Evolutionary conservation across 2,329 filamentous ascomycete species (phyloP).

Genomic region (Penicillium rolfsii): DNA sequence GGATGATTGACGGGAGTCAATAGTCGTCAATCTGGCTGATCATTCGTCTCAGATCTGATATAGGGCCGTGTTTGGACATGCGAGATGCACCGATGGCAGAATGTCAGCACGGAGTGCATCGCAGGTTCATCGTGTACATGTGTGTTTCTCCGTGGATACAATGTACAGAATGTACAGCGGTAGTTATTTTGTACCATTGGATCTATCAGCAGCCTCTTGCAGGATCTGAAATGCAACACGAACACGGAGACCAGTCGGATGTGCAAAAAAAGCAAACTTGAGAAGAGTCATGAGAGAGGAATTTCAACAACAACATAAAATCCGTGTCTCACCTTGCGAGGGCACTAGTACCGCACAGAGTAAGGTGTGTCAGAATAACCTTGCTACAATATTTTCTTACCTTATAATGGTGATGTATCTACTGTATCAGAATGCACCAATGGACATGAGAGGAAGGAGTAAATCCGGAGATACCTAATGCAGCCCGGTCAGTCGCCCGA

Average conservation of each 20-base stretch:
- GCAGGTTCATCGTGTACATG: background rate
- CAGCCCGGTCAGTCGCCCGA: background rate
- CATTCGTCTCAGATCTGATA: conserved; percentile 23
- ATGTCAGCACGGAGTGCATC: background rate
- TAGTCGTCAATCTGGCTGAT: conserved; percentile 7
- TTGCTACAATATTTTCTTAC: background rate
- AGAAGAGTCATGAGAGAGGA: background rate
- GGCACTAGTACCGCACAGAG: too few species aligned
- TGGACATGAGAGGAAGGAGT: background rate
- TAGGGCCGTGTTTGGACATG: background rate
- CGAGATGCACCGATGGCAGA: background rate
- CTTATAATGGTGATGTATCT: background rate
- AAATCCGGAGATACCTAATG: background rate
- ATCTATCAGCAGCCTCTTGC: background rate
- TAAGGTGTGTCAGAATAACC: background rate
- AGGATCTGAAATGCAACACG: background rate
- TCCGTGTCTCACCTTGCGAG: background rate
- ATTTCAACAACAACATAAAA: background rate
- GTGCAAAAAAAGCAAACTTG: background rate
- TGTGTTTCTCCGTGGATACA: background rate
- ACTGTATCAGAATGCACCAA: background rate
- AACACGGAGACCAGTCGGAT: background rate
- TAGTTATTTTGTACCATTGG: background rate
- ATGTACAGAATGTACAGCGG: background rate
- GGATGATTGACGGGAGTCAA: conserved; percentile 20